Evolutionary conservation across 2,329 filamentous ascomycete species (phyloP), one percentile per base, ranked within the genome.

Genomic region (Byssochlamys sp.): DNA sequence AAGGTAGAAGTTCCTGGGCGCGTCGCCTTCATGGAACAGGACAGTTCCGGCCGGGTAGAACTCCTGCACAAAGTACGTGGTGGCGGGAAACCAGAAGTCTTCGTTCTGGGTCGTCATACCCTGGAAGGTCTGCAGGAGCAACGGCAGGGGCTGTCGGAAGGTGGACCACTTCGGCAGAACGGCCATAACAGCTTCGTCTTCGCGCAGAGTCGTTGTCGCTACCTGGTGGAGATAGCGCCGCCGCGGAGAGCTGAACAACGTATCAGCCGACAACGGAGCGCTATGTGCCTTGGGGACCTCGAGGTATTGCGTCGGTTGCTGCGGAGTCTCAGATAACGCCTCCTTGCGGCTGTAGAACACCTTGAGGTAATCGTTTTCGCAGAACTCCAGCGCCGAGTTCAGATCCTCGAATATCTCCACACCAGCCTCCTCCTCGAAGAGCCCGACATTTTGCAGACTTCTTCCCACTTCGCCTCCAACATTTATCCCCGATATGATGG

Each of bases 71-170:
- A 99, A 96, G 75, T 88, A 97, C 0, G 82, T 78, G 3, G 84
- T 84, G 0, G 86, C 86, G 1, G 84, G 84, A 73, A 91, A 92
- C 94, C 94, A 99, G 70, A 97, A 97, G 72, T 96, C 91, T 71
- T 96, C 91, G 67, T 92, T 94, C 71, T 89, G 85, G 55, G 84
- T 79, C 55, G 89, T 95, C 11, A 96, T 78, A 51, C 90, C 89
- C 68, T 94, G 88, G 75, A 99, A 97, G n/a, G 94, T 90, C 70
- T 96, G 92, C 26, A 99, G 81, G 72, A 99, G 90, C 52, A 99
- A 84, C 1, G 90, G 88, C 6, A 97, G 82, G 0, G 94, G 94
- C 69, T 96, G 91, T 63, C 89, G 89, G 71, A 96, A 95, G 64
- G 85, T 84, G 66, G 88, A 85, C 88, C 91, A 97, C 67, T 85